These are phyloP conservation scores for Xylaria digitata DNA, from an alignment of 2,329 filamentous ascomycete genomes.

Conservation along the genomic window DNA sequence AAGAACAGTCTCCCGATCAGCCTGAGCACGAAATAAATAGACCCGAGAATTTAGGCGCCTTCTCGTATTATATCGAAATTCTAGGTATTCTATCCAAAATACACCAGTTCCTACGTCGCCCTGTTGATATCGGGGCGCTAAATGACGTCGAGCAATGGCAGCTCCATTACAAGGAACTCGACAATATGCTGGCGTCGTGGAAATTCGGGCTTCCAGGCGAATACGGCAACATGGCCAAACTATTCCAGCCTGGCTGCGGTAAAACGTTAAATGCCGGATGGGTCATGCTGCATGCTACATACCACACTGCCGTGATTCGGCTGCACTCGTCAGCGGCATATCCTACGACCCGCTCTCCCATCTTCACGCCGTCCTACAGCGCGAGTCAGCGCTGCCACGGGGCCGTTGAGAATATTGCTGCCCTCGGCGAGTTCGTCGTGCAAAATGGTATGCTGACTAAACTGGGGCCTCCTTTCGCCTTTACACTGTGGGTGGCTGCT, in stretches of 20 bases:
- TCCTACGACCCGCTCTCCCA: slow-evolving; percentile 85
- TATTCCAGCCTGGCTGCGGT: slow-evolving; percentile 76
- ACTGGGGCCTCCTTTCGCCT: slow-evolving; percentile 90
- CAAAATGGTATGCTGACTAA: slow-evolving; percentile 79
- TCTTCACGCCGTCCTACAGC: slow-evolving; percentile 89
- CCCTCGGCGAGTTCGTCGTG: slow-evolving; percentile 81
- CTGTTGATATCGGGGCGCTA: slow-evolving; percentile 86
- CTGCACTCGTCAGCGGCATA: slow-evolving; percentile 93
- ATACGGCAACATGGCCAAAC: slow-evolving; percentile 83
- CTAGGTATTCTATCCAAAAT: slow-evolving; percentile 87
- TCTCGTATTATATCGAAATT: slow-evolving; percentile 91
- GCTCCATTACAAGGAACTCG: slow-evolving; percentile 84
- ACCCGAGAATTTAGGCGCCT: slow-evolving; percentile 85
- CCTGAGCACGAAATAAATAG: slow-evolving; percentile 74
- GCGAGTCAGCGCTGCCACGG: slow-evolving; percentile 85
- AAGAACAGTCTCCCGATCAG: slow-evolving; percentile 56
- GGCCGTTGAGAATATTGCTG: slow-evolving; percentile 84
- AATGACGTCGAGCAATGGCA: slow-evolving; percentile 93
- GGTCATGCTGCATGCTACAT: slow-evolving; percentile 92
- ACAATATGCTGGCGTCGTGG: slow-evolving; percentile 83
- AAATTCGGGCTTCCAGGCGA: slow-evolving; percentile 85
- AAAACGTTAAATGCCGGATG: slow-evolving; percentile 82
- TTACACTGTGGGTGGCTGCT: slow-evolving; percentile 91
- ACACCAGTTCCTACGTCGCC: slow-evolving; percentile 87
- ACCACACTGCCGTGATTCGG: slow-evolving; percentile 89